Percentiles rank a stretch among this genome's conserved stretches.
phyloP scores from a whole-genome alignment of 2,329 filamentous ascomycete genomes.

The Venturia nashicola region DNA sequence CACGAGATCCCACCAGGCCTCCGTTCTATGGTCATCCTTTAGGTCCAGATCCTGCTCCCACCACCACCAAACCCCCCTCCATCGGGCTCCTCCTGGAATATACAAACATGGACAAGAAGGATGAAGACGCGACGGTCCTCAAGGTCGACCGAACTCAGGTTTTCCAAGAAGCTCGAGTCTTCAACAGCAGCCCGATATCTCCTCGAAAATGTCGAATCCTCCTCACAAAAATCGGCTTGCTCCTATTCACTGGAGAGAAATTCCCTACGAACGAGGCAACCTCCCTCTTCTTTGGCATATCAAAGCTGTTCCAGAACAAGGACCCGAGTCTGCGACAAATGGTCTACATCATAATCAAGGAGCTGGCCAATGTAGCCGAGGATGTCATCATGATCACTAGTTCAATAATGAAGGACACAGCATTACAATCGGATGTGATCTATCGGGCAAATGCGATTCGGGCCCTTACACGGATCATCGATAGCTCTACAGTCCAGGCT shows the following conservation, averaged over 20 bases:
- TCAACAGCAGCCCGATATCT: slow-evolving; percentile 89
- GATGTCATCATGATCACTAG: slow-evolving; percentile 99
- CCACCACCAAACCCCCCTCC: not conserved
- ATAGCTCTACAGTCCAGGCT: slow-evolving; percentile 90
- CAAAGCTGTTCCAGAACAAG: slow-evolving; percentile 85
- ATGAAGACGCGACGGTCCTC: slow-evolving; percentile 92
- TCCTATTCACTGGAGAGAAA: slow-evolving; percentile 92
- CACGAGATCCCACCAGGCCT: not conserved
- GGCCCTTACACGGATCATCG: slow-evolving; percentile 12
- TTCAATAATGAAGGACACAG: slow-evolving; percentile 99
- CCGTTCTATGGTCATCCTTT: not conserved
- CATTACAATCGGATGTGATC: slow-evolving; percentile 83
- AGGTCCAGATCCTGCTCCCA: not conserved
- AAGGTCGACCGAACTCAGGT: slow-evolving; percentile 97
- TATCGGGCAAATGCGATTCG: slow-evolving; percentile 76
- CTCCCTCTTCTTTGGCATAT: slow-evolving; percentile 90
- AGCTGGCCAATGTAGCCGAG: slow-evolving; percentile 86
- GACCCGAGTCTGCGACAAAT: slow-evolving; percentile 96
- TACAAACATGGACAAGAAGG: slow-evolving; percentile 81
- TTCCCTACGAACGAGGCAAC: slow-evolving; percentile 97
- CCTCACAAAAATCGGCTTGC: slow-evolving; percentile 90
- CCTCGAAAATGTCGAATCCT: slow-evolving; percentile 95
- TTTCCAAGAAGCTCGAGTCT: slow-evolving; percentile 82
- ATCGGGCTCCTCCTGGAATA: not conserved
- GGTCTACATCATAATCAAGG: slow-evolving; percentile 97